A percentile compares a stretch with the other conserved stretches of the same genome.
phyloP scores from a whole-genome alignment of 192 early-diverging fungal genomes.

The Umbelopsis isabellina region DNA sequence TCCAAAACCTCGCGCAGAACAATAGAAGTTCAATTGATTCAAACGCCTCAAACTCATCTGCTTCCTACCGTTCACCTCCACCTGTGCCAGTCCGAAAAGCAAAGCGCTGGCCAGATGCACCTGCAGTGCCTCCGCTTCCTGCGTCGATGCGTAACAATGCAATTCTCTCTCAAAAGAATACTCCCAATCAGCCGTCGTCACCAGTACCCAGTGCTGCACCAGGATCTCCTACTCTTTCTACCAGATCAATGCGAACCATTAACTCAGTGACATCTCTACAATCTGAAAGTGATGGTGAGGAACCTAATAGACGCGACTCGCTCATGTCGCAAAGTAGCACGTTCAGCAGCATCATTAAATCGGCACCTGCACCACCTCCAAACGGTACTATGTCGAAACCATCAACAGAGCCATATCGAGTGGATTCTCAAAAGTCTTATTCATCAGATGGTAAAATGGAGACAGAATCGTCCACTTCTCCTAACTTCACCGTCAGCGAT shows the following conservation, averaged over 20 bases:
- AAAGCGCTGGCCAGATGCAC: constrained; percentile 2
- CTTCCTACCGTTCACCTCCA: background rate
- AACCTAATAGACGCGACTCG: constrained; percentile 1
- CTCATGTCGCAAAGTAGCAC: constrained; percentile 16
- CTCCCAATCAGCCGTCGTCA: background rate
- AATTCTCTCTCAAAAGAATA: background rate
- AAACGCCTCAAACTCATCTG: background rate
- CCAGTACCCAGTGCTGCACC: background rate
- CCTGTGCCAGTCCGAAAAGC: background rate
- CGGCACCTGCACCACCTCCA: constrained; percentile 8
- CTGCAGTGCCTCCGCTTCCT: background rate
- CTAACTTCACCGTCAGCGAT: background rate
- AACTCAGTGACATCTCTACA: constrained; percentile 1
- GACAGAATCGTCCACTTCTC: background rate
- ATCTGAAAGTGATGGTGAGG: constrained; percentile 11
- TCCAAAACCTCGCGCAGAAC: constrained; percentile 5
- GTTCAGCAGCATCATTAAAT: constrained; percentile 1
- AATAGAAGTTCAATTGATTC: background rate
- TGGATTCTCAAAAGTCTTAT: background rate
- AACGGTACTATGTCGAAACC: background rate
- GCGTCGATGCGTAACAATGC: constrained; percentile 3
- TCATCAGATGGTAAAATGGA: background rate
- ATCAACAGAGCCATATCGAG: background rate
- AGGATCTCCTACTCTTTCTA: constrained; percentile 2
- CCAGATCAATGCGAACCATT: background rate